phyloP scores from a whole-genome alignment of 106 monocot species.

The Xerophyta viscosa region DNA sequence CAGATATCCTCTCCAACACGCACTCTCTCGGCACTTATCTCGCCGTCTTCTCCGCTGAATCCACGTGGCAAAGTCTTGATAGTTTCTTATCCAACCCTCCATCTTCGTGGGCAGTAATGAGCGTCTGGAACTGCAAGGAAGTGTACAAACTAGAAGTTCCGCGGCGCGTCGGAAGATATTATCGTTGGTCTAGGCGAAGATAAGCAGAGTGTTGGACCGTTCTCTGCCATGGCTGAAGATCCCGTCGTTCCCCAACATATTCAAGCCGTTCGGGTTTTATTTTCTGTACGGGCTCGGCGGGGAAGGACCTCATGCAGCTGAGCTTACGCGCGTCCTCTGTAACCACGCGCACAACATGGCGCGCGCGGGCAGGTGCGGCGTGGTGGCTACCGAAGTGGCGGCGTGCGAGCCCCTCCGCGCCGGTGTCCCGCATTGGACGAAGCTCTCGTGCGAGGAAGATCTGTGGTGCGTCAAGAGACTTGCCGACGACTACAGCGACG shows the following conservation, averaged over 20 bases:
- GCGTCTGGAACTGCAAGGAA: slow-evolving; percentile 77
- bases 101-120: slow-evolving; percentile 76
- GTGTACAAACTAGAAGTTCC: slow-evolving; percentile 63
- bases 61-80: not conserved
- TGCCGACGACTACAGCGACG: slow-evolving; percentile 40
- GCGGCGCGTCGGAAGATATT: slow-evolving; percentile 58
- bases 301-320: slow-evolving; percentile 19
- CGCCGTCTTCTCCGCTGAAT: slow-evolving; percentile 8
- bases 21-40: slow-evolving; percentile 52
- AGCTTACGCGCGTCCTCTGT: slow-evolving; percentile 29
- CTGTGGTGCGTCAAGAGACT: slow-evolving; percentile 79
- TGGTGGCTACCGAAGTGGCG: slow-evolving; percentile 64
- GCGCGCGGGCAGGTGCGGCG: slow-evolving; percentile 32
- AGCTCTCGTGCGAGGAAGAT: slow-evolving; percentile 48
- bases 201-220: slow-evolving; percentile 50
- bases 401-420: slow-evolving; percentile 39
- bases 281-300: slow-evolving; percentile 86
- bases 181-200: slow-evolving; percentile 40
- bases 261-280: slow-evolving; percentile 81
- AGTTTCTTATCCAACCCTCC: slow-evolving; percentile 38
- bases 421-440: slow-evolving; percentile 52
- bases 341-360: slow-evolving; percentile 63
- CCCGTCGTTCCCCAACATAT: slow-evolving; percentile 81
- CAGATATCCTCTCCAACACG: slow-evolving; percentile 32
- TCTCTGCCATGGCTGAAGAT: slow-evolving; percentile 55